A percentile compares a stretch with the other conserved stretches of the same genome.
These are phyloP conservation scores for Capsella rubella DNA, from an alignment of 441 rosid species.

Conservation along the genomic window DNA sequence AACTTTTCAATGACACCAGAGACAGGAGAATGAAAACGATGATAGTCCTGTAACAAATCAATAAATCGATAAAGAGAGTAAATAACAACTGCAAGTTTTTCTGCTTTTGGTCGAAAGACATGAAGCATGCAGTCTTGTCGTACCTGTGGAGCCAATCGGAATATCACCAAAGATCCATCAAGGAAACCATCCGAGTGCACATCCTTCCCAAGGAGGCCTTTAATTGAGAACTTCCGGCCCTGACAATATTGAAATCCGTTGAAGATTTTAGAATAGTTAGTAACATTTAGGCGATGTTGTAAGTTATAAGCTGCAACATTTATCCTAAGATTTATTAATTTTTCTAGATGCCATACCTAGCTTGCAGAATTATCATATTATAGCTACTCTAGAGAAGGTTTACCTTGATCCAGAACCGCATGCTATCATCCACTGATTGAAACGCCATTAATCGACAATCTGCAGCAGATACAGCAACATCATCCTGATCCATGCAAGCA, in stretches of 20 bases:
- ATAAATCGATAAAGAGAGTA: conserved; percentile 5
- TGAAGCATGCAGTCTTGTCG: not conserved
- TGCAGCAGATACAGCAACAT: conserved; percentile 81
- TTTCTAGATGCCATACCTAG: not conserved
- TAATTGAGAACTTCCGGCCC: conserved; percentile 92
- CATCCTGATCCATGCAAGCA: conserved; percentile 61
- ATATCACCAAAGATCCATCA: conserved; percentile 86
- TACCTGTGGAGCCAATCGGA: conserved; percentile 98
- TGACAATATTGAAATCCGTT: conserved; percentile 35
- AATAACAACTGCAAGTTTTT: not conserved
- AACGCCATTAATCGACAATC: conserved; percentile 95
- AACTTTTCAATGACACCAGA: conserved; percentile 74
- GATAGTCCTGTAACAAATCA: conserved; percentile 77
- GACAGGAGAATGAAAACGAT: conserved; percentile 90
- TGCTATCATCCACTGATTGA: conserved; percentile 69
- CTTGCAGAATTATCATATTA: not conserved
- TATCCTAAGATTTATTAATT: not conserved
- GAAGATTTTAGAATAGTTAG: not conserved
- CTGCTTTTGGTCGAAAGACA: conserved; percentile 7
- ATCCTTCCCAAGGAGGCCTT: conserved; percentile 84
- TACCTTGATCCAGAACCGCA: conserved; percentile 97
- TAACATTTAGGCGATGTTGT: conserved; percentile 3
- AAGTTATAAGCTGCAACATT: conserved; percentile 13
- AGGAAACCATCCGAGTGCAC: conserved; percentile 56
- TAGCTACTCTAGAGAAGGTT: conserved; percentile 7